phyloP scores from a whole-genome alignment of 306 rosid species.

The Ochetophila trinervis region DNA sequence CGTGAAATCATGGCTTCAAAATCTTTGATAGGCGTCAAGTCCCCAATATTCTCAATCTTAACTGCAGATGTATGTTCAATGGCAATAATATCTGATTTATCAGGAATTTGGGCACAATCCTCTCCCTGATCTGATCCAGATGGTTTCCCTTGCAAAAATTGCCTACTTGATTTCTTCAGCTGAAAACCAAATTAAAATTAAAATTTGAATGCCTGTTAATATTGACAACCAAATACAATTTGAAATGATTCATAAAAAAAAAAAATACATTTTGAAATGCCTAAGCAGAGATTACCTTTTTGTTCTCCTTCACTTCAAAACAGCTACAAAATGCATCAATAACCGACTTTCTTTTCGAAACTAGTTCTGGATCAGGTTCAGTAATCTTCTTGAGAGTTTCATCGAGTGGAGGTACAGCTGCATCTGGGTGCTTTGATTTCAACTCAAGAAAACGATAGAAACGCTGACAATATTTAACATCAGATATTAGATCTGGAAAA shows the following conservation, averaged over 20 bases:
- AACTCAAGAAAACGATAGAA: constrained; percentile 63
- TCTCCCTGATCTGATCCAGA: constrained; percentile 34
- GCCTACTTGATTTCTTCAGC: constrained; percentile 58
- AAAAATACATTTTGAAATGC: constrained; percentile 2
- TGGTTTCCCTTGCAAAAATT: constrained; percentile 36
- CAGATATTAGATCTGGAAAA: constrained; percentile 7
- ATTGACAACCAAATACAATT: constrained; percentile 4
- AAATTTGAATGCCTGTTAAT: constrained; percentile 9
- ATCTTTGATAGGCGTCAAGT: constrained; percentile 66
- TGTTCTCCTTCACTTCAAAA: constrained; percentile 61
- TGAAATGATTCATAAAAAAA: no score
- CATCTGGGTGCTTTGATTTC: constrained; percentile 75
- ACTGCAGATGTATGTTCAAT: constrained; percentile 24
- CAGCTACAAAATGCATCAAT: constrained; percentile 40
- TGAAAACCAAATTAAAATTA: constrained; percentile 26
- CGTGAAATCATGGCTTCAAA: constrained; percentile 78
- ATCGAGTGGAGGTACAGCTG: constrained; percentile 72
- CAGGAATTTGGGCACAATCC: constrained; percentile 36
- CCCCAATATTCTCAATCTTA: constrained; percentile 63
- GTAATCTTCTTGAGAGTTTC: constrained; percentile 72
- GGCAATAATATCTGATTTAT: constrained; percentile 32
- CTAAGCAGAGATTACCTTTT: constrained; percentile 34
- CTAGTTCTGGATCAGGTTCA: constrained; percentile 56
- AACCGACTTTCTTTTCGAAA: constrained; percentile 46
- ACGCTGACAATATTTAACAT: constrained; percentile 51